A percentile compares a stretch with the other conserved stretches of the same genome.
Conservation (phyloP, 352 stramenopile species). For the Phytophthora cactorum region DNA sequence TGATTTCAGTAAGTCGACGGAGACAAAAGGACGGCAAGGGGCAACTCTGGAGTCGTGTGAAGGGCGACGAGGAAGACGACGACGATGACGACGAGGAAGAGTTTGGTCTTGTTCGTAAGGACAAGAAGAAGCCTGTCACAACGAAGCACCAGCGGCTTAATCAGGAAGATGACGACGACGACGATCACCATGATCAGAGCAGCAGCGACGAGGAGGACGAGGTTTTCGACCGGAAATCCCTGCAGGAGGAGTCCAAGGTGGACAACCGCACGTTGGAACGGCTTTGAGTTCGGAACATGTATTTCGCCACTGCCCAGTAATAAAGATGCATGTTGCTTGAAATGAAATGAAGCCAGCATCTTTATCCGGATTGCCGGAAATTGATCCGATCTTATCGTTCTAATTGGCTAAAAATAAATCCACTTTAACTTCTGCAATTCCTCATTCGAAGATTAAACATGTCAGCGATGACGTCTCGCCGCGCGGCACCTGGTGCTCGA, state of each 20-base stretch:
- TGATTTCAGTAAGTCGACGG: constrained; percentile 68
- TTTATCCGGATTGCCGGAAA: constrained; percentile 12
- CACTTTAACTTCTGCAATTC: background rate
- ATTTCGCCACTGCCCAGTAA: constrained; percentile 18
- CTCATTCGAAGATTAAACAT: constrained; percentile 9
- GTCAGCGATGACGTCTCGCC: background rate
- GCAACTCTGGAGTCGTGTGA: constrained; percentile 74
- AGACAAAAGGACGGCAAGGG: constrained; percentile 59
- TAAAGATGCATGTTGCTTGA: constrained; percentile 12
- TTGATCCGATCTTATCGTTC: background rate
- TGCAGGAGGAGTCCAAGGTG: constrained; percentile 55
- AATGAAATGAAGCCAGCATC: constrained; percentile 1
- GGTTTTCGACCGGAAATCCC: constrained; percentile 62
- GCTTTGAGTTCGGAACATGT: constrained; percentile 42
- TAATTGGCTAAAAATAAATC: background rate
- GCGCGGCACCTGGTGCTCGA: background rate
- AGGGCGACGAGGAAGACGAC: constrained; percentile 70
- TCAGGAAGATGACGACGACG: constrained; percentile 40
- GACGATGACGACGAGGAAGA: constrained; percentile 71
- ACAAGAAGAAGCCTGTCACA: constrained; percentile 29
- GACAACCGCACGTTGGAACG: constrained; percentile 64
- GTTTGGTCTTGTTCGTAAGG: constrained; percentile 49
- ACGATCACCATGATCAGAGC: constrained; percentile 31
- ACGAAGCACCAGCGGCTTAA: constrained; percentile 50
- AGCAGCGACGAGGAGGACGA: constrained; percentile 75